phyloP scores from a whole-genome alignment of 805 yeast species.

The Lipomyces orientalis region DNA sequence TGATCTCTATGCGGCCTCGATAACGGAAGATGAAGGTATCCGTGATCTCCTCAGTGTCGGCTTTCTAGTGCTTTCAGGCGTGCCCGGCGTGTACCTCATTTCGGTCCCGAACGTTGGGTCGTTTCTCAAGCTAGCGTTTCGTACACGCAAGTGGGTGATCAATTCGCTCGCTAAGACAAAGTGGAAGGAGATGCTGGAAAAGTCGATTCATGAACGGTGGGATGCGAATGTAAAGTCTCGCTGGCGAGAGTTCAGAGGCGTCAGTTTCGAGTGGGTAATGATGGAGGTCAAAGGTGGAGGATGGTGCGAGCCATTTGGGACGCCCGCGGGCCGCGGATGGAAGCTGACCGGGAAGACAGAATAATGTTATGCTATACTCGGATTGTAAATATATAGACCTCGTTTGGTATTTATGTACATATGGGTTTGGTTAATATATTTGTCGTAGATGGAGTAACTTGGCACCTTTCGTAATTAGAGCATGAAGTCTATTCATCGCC shows the following conservation, averaged over 20 bases:
- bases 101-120: slow-evolving; percentile 49
- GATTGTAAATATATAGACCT: neutral
- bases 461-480: slow-evolving; percentile 44
- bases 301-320: slow-evolving; percentile 59
- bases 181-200: slow-evolving; percentile 49
- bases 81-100: slow-evolving; percentile 43
- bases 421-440: neutral
- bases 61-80: slow-evolving; percentile 46
- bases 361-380: slow-evolving; percentile 8
- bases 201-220: slow-evolving; percentile 43
- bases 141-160: slow-evolving; percentile 47
- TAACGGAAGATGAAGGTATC: slow-evolving; percentile 30
- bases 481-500: no score
- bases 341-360: slow-evolving; percentile 55
- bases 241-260: slow-evolving; percentile 58
- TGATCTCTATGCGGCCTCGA: slow-evolving; percentile 39
- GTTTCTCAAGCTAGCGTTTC: slow-evolving; percentile 44
- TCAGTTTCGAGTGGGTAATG: slow-evolving; percentile 58
- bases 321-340: slow-evolving; percentile 69
- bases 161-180: slow-evolving; percentile 43
- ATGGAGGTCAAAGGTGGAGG: slow-evolving; percentile 64
- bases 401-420: neutral
- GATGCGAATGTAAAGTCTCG: slow-evolving; percentile 39
- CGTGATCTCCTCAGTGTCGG: slow-evolving; percentile 43
- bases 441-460: no score